phyloP scores from a whole-genome alignment of 768 basidiomycete species.

The Ephemerocybe angulata region DNA sequence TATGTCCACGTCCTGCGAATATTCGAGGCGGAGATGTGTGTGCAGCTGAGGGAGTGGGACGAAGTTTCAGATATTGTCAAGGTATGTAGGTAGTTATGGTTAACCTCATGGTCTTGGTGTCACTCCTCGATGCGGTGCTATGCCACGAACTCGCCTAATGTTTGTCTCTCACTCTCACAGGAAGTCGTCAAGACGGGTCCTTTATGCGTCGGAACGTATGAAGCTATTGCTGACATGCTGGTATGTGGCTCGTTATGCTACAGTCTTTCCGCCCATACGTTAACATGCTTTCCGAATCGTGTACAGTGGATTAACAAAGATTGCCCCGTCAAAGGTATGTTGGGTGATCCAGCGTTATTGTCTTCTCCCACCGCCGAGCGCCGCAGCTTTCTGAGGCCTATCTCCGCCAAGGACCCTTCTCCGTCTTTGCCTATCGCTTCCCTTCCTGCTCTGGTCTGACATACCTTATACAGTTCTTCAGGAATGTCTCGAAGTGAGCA shows the following conservation, averaged over 20 bases:
- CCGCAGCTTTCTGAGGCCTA: background rate
- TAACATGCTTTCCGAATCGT: background rate
- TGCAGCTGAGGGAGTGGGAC: conserved; percentile 64
- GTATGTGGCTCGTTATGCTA: conserved; percentile 29
- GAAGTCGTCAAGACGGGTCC: conserved; percentile 52
- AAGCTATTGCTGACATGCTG: conserved; percentile 76
- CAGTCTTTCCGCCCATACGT: conserved; percentile 6
- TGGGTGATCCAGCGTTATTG: background rate
- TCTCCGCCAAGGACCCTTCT: too few species aligned
- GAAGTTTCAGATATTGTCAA: conserved; percentile 49
- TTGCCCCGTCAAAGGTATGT: conserved; percentile 70
- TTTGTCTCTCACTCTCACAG: conserved; percentile 32
- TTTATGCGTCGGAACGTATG: conserved; percentile 58
- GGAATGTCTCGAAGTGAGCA: conserved; percentile 64
- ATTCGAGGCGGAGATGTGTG: conserved; percentile 69
- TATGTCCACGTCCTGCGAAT: conserved; percentile 66
- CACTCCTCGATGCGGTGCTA: too few species aligned
- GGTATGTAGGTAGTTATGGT: conserved; percentile 38
- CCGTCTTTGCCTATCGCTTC: conserved; percentile 1
- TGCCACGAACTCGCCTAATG: conserved; percentile 10
- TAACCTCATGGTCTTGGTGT: too few species aligned
- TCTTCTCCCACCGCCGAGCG: background rate
- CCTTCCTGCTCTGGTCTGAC: background rate
- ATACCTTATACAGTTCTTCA: conserved; percentile 56
- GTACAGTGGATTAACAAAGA: conserved; percentile 78